phyloP scores from a whole-genome alignment of 352 stramenopile genomes.

The Pythium rhizo-oryzae region DNA sequence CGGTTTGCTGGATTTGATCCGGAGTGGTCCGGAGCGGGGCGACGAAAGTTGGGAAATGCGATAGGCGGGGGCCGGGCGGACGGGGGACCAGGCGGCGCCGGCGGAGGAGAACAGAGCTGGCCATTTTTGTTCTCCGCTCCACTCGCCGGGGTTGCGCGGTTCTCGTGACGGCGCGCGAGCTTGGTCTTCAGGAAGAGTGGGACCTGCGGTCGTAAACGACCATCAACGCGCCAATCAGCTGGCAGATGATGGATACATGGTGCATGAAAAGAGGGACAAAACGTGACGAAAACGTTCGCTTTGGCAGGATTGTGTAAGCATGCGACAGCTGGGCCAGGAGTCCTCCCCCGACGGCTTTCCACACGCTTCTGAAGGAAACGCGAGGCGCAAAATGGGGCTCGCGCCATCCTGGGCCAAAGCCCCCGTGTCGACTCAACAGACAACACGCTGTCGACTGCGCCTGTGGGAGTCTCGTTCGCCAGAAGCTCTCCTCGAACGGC shows the following conservation, averaged over 20 bases:
- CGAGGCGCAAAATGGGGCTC: not conserved
- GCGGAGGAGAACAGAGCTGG: not conserved
- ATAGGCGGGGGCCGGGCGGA: not conserved
- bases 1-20: constrained; percentile 7
- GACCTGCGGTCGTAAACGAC: constrained; percentile 8
- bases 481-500: too few relatives aligned
- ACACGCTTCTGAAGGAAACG: not conserved
- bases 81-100: not conserved
- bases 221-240: constrained; percentile 10
- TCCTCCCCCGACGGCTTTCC: not conserved
- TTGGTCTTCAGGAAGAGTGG: constrained; percentile 21
- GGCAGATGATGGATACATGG: constrained; percentile 19
- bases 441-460: not conserved
- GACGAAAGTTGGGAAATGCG: constrained; percentile 14
- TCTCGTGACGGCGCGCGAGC: constrained; percentile 10
- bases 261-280: not conserved
- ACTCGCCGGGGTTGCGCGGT: not conserved
- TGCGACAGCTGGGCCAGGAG: constrained; percentile 11
- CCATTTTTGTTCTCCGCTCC: not conserved
- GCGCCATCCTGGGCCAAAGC: not conserved
- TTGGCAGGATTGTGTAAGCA: constrained; percentile 20
- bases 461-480: too few relatives aligned
- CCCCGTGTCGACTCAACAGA: not conserved
- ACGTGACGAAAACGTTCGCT: not conserved
- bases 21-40: not conserved